Percentiles rank a stretch among this genome's conserved stretches.
These are phyloP conservation scores for Ambrosiella cleistominuta DNA, from an alignment of 2,329 filamentous ascomycete species.

Conservation along the genomic window DNA sequence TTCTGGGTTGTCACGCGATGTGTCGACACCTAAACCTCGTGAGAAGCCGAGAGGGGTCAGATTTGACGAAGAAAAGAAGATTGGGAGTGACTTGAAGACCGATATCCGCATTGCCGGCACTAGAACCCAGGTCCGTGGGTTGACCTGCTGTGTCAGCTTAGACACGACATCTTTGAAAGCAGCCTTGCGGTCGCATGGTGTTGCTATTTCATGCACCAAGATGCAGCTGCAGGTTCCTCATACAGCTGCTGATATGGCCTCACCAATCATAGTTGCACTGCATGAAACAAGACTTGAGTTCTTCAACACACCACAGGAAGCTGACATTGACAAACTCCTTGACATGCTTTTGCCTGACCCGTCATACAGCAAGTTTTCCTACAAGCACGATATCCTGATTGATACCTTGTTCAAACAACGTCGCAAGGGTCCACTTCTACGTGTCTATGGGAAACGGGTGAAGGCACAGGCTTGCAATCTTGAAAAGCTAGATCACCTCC, in stretches of 20 bases:
- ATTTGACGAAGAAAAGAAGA: conserved; percentile 35
- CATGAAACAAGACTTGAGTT: conserved; percentile 56
- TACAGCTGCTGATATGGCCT: conserved; percentile 25
- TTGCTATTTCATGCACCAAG: conserved; percentile 27
- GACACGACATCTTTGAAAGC: conserved; percentile 71
- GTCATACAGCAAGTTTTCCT: conserved; percentile 63
- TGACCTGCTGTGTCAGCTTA: conserved; percentile 54
- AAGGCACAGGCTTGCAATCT: conserved; percentile 45
- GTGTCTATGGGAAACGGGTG: conserved; percentile 47
- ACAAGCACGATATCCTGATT: conserved; percentile 84
- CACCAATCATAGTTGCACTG: conserved; percentile 46
- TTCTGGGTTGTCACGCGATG: neutral
- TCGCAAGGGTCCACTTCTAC: conserved; percentile 67
- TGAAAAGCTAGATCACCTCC: conserved; percentile 48
- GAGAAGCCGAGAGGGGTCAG: conserved; percentile 33
- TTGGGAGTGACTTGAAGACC: conserved; percentile 39
- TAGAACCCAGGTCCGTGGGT: conserved; percentile 58
- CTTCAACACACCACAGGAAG: conserved; percentile 52
- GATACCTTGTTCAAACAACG: conserved; percentile 78
- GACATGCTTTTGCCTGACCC: conserved; percentile 71
- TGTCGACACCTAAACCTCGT: conserved; percentile 24
- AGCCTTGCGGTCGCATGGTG: conserved; percentile 53
- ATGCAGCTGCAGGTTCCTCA: conserved; percentile 57
- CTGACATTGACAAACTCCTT: conserved; percentile 65
- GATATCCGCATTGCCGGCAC: conserved; percentile 64